Base-by-base conservation (phyloP, 2,329 filamentous ascomycete species). In the Periconia sp. region DNA sequence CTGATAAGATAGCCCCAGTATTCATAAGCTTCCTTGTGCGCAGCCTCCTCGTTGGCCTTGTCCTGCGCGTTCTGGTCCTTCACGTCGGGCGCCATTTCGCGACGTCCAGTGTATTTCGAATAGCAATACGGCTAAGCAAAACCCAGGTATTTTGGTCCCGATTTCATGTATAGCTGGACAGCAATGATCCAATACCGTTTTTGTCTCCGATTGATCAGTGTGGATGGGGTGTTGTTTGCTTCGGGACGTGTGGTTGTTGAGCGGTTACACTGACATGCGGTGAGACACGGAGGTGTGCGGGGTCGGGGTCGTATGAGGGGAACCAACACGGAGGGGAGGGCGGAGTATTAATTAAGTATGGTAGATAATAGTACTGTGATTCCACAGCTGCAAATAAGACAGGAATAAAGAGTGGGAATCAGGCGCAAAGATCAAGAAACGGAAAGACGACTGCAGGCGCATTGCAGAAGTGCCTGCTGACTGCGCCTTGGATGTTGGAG, bases 1-100 rank as follows among this genome's bases (percentile, higher is more conserved):
- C 78, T 76, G 67, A 81, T 77, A 37, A 81, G 65, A 57, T 79
- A 80, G 13, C 77, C 78, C 79, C 79, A 81, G 58, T 79, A 80
- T 56, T 81, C 71, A 49, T 70, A 71, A 6, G 79, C 78, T 65
- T 81, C 79, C 51, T 62, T 62, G 18, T 68, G 61, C 30, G 66
- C 61, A n/a, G 70, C 63, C 23, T 23, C 65, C 41, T 52, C 56
- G 45, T 63, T 61, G 14, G 60, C 58, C 15, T 52, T 42, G 10
- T 63, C 59, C 19, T 55, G 53, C 57, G 60, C 59, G 50, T 59
- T 54, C 15, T 49, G 53, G 40, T 62, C 61, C n/a, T 56, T 60
- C 42, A 64, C 49, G 57, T 70, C 67, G 31, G 65, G 54, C 31
- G 64, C 63, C 70, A 73, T 73, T 31, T 45, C 59, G 62, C 33